phyloP scores from a whole-genome alignment of 352 stramenopile species.

The Phytopythium aichiense region DNA sequence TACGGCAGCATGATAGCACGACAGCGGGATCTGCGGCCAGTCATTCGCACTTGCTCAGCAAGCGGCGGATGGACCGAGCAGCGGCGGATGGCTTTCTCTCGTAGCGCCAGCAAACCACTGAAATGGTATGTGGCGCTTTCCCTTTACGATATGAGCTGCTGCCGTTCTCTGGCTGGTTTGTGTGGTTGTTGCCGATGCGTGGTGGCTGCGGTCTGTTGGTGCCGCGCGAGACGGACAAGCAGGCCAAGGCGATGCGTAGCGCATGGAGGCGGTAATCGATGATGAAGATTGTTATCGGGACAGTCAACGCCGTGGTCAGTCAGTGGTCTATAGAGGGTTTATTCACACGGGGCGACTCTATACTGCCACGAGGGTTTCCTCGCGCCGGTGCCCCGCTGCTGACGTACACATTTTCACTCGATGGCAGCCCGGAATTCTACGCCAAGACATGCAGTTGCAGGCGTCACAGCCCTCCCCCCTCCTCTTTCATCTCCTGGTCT shows the following conservation, averaged over 20 bases:
- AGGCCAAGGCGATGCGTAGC: too few species aligned
- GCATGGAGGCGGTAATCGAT: too few species aligned
- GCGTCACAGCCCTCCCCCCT: not conserved
- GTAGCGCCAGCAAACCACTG: not conserved
- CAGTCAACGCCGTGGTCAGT: not conserved
- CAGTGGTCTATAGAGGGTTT: not conserved
- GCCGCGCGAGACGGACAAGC: not conserved
- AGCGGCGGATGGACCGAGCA: not conserved
- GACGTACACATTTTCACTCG: not conserved
- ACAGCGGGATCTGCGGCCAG: not conserved
- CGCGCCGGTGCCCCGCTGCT: not conserved
- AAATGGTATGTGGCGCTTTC: not conserved
- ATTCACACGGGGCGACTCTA: not conserved
- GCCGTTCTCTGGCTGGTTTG: not conserved
- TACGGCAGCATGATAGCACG: not conserved
- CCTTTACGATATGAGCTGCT: not conserved
- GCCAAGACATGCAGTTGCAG: not conserved
- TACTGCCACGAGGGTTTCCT: not conserved
- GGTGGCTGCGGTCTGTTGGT: not conserved
- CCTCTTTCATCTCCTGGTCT: slow-evolving; percentile 5
- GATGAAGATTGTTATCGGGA: not conserved
- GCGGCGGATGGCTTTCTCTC: not conserved
- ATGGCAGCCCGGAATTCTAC: not conserved
- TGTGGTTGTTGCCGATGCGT: not conserved
- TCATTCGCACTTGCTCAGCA: not conserved